These are phyloP conservation scores for Fusarium kyushuense DNA, from an alignment of 2,329 filamentous ascomycete genomes.

Conservation along the genomic window DNA sequence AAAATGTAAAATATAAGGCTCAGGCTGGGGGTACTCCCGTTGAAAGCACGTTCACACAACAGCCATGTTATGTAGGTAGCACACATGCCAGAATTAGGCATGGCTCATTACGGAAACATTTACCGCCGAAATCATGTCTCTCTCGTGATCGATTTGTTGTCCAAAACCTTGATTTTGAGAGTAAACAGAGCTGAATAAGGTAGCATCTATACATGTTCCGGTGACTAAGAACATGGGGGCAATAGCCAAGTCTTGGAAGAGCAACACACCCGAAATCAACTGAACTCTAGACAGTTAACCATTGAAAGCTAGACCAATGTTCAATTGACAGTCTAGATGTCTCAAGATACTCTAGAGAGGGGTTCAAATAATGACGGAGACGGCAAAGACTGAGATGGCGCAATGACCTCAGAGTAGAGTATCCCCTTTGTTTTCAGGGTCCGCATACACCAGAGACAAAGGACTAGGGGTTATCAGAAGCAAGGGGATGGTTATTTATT, in stretches of 20 bases:
- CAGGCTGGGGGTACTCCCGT: slow-evolving; percentile 15
- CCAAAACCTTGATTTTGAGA: slow-evolving; percentile 1
- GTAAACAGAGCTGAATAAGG: slow-evolving; percentile 1
- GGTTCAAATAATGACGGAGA: slow-evolving; percentile 15
- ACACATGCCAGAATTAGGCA: slow-evolving; percentile 5
- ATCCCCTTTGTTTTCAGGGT: slow-evolving; percentile 10
- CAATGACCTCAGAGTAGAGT: slow-evolving; percentile 11
- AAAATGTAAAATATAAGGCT: slow-evolving; percentile 12
- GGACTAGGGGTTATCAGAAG: slow-evolving; percentile 7
- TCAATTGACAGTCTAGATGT: neutral
- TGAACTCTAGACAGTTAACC: slow-evolving; percentile 27
- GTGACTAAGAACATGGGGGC: slow-evolving; percentile 22
- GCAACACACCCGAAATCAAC: slow-evolving; percentile 21
- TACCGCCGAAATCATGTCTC: neutral
- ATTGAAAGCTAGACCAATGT: neutral
- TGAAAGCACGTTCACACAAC: neutral
- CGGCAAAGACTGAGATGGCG: slow-evolving; percentile 10
- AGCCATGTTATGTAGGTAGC: neutral
- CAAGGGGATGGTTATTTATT: slow-evolving; percentile 22
- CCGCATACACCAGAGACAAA: slow-evolving; percentile 11
- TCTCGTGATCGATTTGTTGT: neutral
- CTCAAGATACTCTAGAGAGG: neutral
- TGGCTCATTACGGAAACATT: neutral
- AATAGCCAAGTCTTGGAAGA: slow-evolving; percentile 12
- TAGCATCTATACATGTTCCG: neutral